Base-by-base conservation (phyloP, 2,329 filamentous ascomycete genomes). In the Neobulgaria alba region DNA sequence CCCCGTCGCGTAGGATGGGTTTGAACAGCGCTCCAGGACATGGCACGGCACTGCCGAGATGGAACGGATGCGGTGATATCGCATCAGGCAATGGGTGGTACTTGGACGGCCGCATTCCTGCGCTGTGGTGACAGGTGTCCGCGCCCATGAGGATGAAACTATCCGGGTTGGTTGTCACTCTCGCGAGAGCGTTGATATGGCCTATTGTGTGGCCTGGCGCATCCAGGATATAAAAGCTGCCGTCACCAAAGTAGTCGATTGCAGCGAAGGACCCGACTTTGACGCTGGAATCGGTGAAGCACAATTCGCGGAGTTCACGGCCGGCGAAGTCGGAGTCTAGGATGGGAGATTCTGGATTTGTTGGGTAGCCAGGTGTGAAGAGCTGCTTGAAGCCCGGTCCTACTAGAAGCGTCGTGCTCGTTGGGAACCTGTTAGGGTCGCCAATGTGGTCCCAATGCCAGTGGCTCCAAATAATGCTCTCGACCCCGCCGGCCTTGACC, bases 191-290 rank as follows among this genome's bases (percentile, higher is more conserved):
- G 33, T 59, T 66, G 0, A 69, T 53, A 41, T 69, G 67, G 0
- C 63, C 65, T 2, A 69, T 55, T 0, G 66, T 63, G 49, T 76
- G 72, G n/a, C 64, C 64, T 0, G 64, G 65, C 2, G 50, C 58
- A 41, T 69, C 62, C 0, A 69, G 51, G 1, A 77, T 60, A 51
- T 74, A 76, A 48, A 78, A 73, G 15, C 60, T 66, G 1, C 72
- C 73, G 50, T 77, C 73, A 3, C 65, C 65, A 41, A 75, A 77
- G 51, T 67, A 76, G 51, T 77, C 73, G 19, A 60, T 56, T 1
- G 69, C 67, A 26, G 58, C 50, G 50, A 69, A 71, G 4, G 60
- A 51, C 2, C 66, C 68, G 14, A 71, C 63, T 45, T 61, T 57
- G 3, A 66, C 49, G 16, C 43, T 35, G 1, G 44, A 33, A 8